These are phyloP conservation scores for Nematocida parisii DNA, from an alignment of 371 early-diverging fungal genomes.

Conservation along the genomic window DNA sequence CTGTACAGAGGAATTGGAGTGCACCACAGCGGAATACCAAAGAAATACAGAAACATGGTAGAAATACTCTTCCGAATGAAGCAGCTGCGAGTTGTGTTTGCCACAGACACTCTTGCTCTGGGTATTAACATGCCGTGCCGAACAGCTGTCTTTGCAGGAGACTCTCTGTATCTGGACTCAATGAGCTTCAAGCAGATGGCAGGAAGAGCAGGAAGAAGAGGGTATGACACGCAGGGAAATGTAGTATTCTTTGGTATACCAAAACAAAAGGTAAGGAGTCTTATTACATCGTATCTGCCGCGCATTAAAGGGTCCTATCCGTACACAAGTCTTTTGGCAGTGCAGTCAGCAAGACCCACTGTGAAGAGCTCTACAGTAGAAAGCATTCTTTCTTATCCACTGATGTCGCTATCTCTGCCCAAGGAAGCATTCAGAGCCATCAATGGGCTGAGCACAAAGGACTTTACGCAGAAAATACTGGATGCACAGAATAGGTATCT, in stretches of 20 bases:
- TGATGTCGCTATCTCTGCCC: slow-evolving; percentile 45
- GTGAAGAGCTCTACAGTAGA: neutral
- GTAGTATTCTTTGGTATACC: slow-evolving; percentile 72
- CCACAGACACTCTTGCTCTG: slow-evolving; percentile 72
- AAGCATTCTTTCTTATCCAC: slow-evolving; percentile 32
- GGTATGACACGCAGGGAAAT: slow-evolving; percentile 72
- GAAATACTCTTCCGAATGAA: slow-evolving; percentile 72
- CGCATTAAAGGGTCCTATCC: slow-evolving; percentile 71
- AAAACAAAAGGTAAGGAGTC: slow-evolving; percentile 64
- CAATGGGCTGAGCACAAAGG: neutral
- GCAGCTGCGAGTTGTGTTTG: slow-evolving; percentile 71
- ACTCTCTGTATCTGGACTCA: slow-evolving; percentile 71
- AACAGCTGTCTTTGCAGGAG: slow-evolving; percentile 72
- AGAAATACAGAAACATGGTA: slow-evolving; percentile 70
- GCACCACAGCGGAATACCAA: slow-evolving; percentile 72
- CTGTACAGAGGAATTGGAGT: slow-evolving; percentile 73
- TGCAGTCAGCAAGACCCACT: slow-evolving; percentile 37
- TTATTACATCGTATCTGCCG: slow-evolving; percentile 71
- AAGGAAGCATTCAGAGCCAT: neutral
- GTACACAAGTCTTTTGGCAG: slow-evolving; percentile 67
- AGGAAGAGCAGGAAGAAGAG: slow-evolving; percentile 73
- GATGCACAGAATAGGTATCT: slow-evolving; percentile 32
- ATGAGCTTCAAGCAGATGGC: slow-evolving; percentile 72
- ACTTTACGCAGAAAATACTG: slow-evolving; percentile 27
- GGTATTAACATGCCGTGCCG: slow-evolving; percentile 74